Conservation (phyloP, 176 grass and related monocot genomes). For the Raddia distichophylla region DNA sequence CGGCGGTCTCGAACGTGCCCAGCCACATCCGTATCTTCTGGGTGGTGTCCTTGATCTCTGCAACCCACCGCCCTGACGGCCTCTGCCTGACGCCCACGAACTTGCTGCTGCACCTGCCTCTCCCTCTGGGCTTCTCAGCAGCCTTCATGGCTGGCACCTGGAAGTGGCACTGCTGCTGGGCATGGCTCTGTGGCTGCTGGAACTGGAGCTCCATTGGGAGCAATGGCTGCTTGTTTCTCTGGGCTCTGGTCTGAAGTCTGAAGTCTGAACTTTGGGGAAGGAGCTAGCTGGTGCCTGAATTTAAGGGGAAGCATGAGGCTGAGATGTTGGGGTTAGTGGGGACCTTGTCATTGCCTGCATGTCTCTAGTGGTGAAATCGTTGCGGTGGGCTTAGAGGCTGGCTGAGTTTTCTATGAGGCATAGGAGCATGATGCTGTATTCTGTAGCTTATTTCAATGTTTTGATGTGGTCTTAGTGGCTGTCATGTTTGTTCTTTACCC, state of each 20-base stretch:
- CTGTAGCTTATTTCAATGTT: conserved; percentile 52
- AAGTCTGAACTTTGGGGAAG: conserved; percentile 30
- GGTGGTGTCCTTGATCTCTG: conserved; percentile 76
- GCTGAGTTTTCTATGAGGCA: conserved; percentile 57
- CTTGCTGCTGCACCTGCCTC: conserved; percentile 42
- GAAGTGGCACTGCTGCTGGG: conserved; percentile 49
- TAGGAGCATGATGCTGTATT: conserved; percentile 8
- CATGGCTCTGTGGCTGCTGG: conserved; percentile 44
- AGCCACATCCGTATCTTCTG: conserved; percentile 74
- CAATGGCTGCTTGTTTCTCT: no score
- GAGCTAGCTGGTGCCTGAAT: conserved; percentile 35
- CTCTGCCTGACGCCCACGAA: conserved; percentile 64
- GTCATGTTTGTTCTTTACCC: conserved; percentile 52
- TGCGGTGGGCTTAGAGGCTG: conserved; percentile 36
- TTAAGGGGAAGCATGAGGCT: conserved; percentile 32
- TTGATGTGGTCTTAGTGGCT: conserved; percentile 59
- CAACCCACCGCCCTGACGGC: conserved; percentile 72
- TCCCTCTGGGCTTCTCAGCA: conserved; percentile 22
- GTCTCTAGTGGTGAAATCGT: conserved; percentile 45
- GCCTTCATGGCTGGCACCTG: background rate
- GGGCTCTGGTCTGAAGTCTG: background rate
- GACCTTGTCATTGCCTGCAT: conserved; percentile 41
- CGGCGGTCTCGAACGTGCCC: conserved; percentile 69
- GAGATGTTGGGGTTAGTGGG: conserved; percentile 29
- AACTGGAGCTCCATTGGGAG: conserved; percentile 64